Conservation (phyloP, 2,329 filamentous ascomycete genomes). For the Fusarium longipes region DNA sequence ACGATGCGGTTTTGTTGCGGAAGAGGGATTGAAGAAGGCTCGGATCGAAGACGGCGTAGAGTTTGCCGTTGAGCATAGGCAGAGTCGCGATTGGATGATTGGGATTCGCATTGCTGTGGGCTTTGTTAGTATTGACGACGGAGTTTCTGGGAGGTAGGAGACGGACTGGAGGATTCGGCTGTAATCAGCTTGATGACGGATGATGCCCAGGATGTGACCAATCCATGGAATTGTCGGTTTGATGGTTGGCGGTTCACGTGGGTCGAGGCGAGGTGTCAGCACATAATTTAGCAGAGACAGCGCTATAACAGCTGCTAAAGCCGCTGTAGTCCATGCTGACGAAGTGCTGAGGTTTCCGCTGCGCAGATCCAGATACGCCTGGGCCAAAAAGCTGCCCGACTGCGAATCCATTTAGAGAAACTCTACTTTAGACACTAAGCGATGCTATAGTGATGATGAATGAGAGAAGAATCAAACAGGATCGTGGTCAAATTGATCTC, state of each 20-base stretch:
- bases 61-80: constrained; percentile 56
- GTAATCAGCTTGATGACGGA: constrained; percentile 53
- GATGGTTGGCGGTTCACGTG: constrained; percentile 57
- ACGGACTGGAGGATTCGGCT: constrained; percentile 53
- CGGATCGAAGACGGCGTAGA: constrained; percentile 59
- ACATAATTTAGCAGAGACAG: constrained; percentile 33
- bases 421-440: neutral
- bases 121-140: neutral
- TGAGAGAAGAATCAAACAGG: neutral
- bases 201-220: constrained; percentile 59
- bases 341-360: constrained; percentile 2
- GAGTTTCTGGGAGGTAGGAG: neutral
- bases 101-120: constrained; percentile 40
- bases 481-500: neutral
- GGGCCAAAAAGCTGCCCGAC: neutral
- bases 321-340: constrained; percentile 54
- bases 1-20: constrained; percentile 55
- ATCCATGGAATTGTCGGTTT: constrained; percentile 56
- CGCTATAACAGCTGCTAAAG: constrained; percentile 19
- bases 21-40: constrained; percentile 53
- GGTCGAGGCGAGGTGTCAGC: constrained; percentile 41
- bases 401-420: neutral
- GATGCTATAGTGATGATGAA: neutral
- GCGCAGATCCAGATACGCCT: constrained; percentile 9
- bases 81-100: constrained; percentile 55